phyloP scores from a whole-genome alignment of 768 basidiomycete species.

The Cubamyces lactineus region DNA sequence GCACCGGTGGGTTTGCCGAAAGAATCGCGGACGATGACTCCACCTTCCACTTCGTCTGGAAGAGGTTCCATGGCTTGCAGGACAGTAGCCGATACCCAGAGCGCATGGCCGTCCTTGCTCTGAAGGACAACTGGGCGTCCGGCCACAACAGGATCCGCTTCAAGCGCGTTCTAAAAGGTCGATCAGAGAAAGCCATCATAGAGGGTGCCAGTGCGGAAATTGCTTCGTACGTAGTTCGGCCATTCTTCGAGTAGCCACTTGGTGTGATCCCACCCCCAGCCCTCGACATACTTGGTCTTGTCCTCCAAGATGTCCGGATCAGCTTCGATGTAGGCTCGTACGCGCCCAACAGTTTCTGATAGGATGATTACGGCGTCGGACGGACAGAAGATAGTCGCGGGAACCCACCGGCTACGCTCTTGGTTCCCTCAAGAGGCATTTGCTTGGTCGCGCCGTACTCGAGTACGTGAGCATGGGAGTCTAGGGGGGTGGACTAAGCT shows the following conservation, averaged over 20 bases:
- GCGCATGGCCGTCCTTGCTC: conserved; percentile 86
- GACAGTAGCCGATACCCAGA: conserved; percentile 78
- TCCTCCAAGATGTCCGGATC: conserved; percentile 61
- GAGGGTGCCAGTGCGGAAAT: not conserved
- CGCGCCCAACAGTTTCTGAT: conserved; percentile 63
- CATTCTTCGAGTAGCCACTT: conserved; percentile 61
- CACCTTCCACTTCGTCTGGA: conserved; percentile 76
- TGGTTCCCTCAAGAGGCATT: conserved; percentile 66
- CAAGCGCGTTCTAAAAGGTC: conserved; percentile 67
- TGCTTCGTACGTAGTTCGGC: conserved; percentile 66
- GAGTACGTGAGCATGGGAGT: conserved; percentile 79
- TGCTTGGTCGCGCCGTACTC: conserved; percentile 73
- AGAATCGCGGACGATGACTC: conserved; percentile 72
- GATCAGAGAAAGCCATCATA: not conserved
- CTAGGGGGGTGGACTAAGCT: conserved; percentile 38
- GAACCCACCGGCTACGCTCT: conserved; percentile 55
- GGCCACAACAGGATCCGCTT: conserved; percentile 65
- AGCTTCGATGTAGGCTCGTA: conserved; percentile 61
- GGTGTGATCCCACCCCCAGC: conserved; percentile 94
- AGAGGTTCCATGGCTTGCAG: conserved; percentile 62
- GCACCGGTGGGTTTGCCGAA: conserved; percentile 72
- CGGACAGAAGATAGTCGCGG: not conserved
- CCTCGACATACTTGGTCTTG: conserved; percentile 65
- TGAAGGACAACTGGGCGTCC: conserved; percentile 77
- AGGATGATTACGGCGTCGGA: not conserved